These are phyloP conservation scores for Dissophora globulifera DNA, from an alignment of 192 early-diverging fungal genomes.

Conservation along the genomic window DNA sequence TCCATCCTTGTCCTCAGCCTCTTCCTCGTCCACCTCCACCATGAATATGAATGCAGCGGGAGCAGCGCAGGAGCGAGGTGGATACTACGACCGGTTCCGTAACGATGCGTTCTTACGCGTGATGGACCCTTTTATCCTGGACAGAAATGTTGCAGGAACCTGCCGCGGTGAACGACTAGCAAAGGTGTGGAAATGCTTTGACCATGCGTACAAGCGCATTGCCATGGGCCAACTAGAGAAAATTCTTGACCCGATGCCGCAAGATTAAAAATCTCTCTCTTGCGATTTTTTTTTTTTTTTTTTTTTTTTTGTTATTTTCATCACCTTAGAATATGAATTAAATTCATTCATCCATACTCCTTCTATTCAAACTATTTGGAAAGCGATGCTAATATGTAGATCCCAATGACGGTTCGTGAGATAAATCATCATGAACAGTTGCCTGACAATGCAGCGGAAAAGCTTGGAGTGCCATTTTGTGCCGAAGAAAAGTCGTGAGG, in stretches of 20 bases:
- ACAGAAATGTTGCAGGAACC: slow-evolving; percentile 31
- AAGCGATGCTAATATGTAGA: too few species aligned
- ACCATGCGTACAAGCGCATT: slow-evolving; percentile 32
- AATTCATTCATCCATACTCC: too few species aligned
- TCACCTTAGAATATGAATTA: background rate
- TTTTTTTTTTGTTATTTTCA: background rate
- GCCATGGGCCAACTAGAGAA: slow-evolving; percentile 16
- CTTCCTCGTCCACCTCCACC: too few species aligned
- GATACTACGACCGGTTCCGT: background rate
- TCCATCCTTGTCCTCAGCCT: too few species aligned
- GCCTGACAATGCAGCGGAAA: too few species aligned
- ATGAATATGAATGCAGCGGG: too few species aligned
- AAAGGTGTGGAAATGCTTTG: slow-evolving; percentile 40
- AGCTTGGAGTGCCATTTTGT: too few species aligned
- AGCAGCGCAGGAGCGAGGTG: background rate
- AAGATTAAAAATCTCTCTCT: background rate
- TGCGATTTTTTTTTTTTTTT: background rate
- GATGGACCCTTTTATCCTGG: slow-evolving; percentile 34
- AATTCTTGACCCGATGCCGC: slow-evolving; percentile 6
- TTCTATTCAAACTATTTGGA: too few species aligned
- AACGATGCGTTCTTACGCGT: slow-evolving; percentile 29
- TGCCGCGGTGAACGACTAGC: slow-evolving; percentile 28
- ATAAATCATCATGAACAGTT: too few species aligned
- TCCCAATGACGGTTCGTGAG: too few species aligned
- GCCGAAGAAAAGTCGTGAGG: too few species aligned